Evolutionary conservation across 164 flowering plant species (phyloP).

Genomic region (Malania oleifera): DNA sequence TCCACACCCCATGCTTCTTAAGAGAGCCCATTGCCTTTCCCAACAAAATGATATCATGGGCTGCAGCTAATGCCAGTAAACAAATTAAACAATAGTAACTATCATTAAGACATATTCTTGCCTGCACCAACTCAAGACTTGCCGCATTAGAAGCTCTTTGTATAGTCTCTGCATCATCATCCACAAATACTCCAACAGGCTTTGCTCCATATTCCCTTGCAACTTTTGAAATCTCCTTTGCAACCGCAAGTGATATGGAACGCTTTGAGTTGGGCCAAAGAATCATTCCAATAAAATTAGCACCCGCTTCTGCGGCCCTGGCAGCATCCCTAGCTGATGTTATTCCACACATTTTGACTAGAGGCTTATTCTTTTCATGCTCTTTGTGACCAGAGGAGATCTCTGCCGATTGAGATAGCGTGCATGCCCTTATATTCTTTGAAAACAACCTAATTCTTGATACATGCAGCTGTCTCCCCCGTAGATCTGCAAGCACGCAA

Average conservation of each 20-base stretch:
- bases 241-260: conserved; percentile 64
- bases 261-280: conserved; percentile 95
- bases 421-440: conserved; percentile 11
- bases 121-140: conserved; percentile 84
- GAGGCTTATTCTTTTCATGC: conserved; percentile 22
- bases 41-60: too few relatives aligned
- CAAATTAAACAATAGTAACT: too few relatives aligned
- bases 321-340: conserved; percentile 76
- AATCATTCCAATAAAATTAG: conserved; percentile 86
- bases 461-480: conserved; percentile 1
- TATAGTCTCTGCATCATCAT: conserved; percentile 76
- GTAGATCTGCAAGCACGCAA: conserved; percentile 18
- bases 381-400: conserved; percentile 4
- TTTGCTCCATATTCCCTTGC: conserved; percentile 70
- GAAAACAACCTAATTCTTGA: not conserved
- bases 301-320: conserved; percentile 75
- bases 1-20: too few relatives aligned
- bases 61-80: too few relatives aligned
- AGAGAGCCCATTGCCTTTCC: too few relatives aligned
- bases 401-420: conserved; percentile 2
- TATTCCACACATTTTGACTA: conserved; percentile 92
- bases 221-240: conserved; percentile 79
- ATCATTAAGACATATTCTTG: conserved; percentile 15
- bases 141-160: conserved; percentile 53
- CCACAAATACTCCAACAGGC: conserved; percentile 96